Evolutionary conservation across 2,329 filamentous ascomycete genomes (phyloP), one percentile per base, ranked within the genome.

Genomic region (Nannizziopsis arthrosporioides): DNA sequence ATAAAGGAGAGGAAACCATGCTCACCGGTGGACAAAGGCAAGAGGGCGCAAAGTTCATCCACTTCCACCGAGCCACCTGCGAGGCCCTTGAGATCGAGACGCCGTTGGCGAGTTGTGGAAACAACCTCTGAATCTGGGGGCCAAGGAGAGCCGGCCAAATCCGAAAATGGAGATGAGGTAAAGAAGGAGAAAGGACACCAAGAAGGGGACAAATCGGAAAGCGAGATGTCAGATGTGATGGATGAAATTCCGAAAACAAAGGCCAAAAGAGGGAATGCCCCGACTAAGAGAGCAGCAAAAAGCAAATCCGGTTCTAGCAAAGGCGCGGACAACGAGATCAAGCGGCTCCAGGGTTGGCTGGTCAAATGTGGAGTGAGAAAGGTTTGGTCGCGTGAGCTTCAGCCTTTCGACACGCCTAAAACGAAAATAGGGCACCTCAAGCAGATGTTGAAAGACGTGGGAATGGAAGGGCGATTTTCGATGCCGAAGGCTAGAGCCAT

Each of bases 301-400:
- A 62, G 63, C 51, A 65, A 62, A 44, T 47, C 57, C 5, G 48
- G 59, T 12, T 54, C 63, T 1, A 52, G 59, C 46, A 67, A 69
- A 57, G 46, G 62, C 12, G 58, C 68, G n/a, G 59, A 71, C 7
- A 56, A 86, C 2, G 85, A 94, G 63, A 84, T 95, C 61, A 96
- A 94, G 65, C 84, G 81, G 42, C 73, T 96, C 2, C 90, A 96
- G 67, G 78, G 80, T 7, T 87, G 90, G 65, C 76, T 98, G 5
- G 69, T 82, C 40, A 94, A 95, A 66, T 98, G 90, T 59, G 90
- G 90, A 27, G 79, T 95, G 48, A 83, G 87, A 46, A 96, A 95
- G 63, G 77, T 95, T 52, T 98, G 92, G 90, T 78, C 77, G 43
- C 80, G 83, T 54, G 87, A 95, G 65, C 74, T 98, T 22, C 85